phyloP scores from a whole-genome alignment of 2,329 filamentous ascomycete species.

The Aspergillus pseudoglaucus region DNA sequence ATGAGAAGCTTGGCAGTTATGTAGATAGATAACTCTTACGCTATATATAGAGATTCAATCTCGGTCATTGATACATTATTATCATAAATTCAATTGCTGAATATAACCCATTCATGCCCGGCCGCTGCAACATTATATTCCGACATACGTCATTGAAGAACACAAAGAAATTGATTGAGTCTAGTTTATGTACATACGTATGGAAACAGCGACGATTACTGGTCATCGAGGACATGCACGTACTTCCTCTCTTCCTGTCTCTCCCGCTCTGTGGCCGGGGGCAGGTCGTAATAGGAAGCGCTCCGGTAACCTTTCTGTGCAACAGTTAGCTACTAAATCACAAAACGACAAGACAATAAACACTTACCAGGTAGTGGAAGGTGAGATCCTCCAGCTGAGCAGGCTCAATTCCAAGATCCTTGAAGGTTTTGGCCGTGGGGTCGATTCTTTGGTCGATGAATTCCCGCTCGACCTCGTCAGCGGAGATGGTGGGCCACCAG shows the following conservation, averaged over 20 bases:
- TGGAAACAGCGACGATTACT: constrained; percentile 48
- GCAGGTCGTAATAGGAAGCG: constrained; percentile 82
- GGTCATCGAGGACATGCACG: constrained; percentile 83
- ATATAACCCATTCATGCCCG: too few relatives aligned
- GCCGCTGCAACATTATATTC: too few relatives aligned
- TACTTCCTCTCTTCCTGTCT: constrained; percentile 95
- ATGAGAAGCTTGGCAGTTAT: too few relatives aligned
- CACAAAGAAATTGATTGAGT: constrained; percentile 30
- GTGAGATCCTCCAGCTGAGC: constrained; percentile 79
- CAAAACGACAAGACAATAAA: not conserved
- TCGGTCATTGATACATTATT: too few relatives aligned
- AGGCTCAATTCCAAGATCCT: constrained; percentile 84
- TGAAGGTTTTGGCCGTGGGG: constrained; percentile 86
- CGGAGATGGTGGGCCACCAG: constrained; percentile 82
- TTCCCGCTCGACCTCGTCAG: constrained; percentile 83
- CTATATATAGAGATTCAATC: too few relatives aligned
- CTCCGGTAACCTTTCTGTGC: constrained; percentile 81
- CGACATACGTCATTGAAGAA: constrained; percentile 8
- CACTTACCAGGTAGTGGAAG: constrained; percentile 84
- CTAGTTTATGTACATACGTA: constrained; percentile 38
- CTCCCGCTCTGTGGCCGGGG: constrained; percentile 90
- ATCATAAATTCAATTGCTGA: too few relatives aligned
- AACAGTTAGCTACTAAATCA: constrained; percentile 10
- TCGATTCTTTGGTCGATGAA: constrained; percentile 92
- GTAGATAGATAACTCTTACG: too few relatives aligned